Percentiles rank a stretch among this genome's conserved stretches.
phyloP scores from a whole-genome alignment of 225 moss, liverwort and hornwort genomes.

The Straminergon stramineum region DNA sequence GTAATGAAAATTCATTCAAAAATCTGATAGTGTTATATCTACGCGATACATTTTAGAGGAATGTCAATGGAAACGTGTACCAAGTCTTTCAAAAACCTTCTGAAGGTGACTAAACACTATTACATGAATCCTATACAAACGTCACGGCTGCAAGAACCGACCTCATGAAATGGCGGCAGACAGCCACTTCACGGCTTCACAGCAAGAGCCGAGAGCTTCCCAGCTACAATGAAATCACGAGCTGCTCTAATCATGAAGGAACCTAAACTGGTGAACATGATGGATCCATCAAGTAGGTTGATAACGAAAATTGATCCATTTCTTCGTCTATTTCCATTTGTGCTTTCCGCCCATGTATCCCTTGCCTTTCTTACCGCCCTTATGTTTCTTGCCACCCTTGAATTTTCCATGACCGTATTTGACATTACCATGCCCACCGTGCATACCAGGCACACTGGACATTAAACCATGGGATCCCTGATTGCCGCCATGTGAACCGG shows the following conservation, averaged over 20 bases:
- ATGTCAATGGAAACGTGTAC: neutral
- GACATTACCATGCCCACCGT: conserved; percentile 9
- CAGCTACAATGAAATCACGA: neutral
- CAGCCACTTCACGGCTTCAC: neutral
- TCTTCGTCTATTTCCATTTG: conserved; percentile 23
- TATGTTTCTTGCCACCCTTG: conserved; percentile 29
- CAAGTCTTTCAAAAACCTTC: neutral
- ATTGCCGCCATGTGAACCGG: conserved; percentile 23
- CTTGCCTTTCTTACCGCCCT: conserved; percentile 20
- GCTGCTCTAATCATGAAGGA: neutral
- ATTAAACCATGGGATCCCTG: neutral
- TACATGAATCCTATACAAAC: conserved; percentile 17
- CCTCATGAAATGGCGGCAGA: neutral
- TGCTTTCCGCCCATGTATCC: conserved; percentile 16
- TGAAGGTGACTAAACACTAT: neutral
- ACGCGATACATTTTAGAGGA: neutral
- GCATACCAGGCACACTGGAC: neutral
- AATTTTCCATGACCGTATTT: conserved; percentile 28
- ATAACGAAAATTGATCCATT: neutral
- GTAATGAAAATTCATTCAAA: neutral
- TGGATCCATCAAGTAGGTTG: neutral
- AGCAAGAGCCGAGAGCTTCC: neutral
- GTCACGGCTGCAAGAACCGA: neutral
- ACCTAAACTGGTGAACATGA: neutral
- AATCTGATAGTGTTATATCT: no score